Conservation (phyloP, 2,329 filamentous ascomycete genomes). For the Sporothrix pallida region DNA sequence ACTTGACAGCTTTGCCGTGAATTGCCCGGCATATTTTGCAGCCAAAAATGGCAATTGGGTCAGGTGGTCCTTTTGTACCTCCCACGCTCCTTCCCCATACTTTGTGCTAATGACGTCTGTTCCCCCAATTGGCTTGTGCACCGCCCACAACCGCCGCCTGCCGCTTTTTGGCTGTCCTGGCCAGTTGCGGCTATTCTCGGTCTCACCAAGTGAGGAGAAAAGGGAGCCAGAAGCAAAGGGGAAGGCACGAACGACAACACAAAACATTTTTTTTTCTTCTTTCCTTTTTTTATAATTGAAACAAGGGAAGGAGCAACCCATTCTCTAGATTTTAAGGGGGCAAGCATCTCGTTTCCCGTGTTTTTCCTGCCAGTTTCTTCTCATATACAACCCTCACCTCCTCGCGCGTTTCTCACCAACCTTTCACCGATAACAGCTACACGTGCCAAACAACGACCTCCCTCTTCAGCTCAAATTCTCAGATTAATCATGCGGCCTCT, state of each 20-base stretch:
- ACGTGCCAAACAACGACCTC: neutral
- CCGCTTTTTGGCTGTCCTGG: constrained; percentile 1
- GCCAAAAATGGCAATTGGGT: neutral
- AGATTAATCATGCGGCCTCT: constrained; percentile 59
- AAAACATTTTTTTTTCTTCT: neutral
- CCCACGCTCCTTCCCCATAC: constrained; percentile 19
- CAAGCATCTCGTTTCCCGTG: neutral
- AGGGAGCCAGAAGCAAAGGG: constrained; percentile 15
- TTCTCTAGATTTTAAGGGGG: neutral
- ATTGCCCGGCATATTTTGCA: neutral
- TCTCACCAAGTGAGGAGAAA: constrained; percentile 28
- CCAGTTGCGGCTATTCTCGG: constrained; percentile 37
- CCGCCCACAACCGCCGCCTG: constrained; percentile 23
- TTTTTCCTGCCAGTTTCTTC: neutral
- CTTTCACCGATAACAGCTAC: neutral
- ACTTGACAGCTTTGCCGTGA: neutral
- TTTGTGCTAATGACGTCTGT: constrained; percentile 30
- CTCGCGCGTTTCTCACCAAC: neutral
- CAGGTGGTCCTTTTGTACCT: neutral
- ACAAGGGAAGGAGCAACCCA: constrained; percentile 21
- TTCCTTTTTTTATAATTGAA: neutral
- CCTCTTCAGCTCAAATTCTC: neutral
- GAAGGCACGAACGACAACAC: constrained; percentile 31
- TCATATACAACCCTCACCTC: neutral
- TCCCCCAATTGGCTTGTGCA: constrained; percentile 15